Evolutionary conservation across 371 early-diverging fungal species (phyloP).

Genomic region (Choanephora cucurbitarum): DNA sequence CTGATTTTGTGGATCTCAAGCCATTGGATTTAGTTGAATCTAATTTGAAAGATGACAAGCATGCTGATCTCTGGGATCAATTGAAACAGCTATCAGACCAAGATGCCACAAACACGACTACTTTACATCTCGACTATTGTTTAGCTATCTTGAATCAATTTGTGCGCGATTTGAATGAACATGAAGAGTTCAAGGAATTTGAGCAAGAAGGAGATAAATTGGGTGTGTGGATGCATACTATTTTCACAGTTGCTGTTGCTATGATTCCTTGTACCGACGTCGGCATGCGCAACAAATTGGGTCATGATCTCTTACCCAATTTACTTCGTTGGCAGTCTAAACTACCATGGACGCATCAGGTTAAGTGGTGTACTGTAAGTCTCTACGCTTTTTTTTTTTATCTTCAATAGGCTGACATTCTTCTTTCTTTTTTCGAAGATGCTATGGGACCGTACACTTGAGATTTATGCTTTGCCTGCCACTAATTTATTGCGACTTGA

Average conservation of each 20-base stretch:
- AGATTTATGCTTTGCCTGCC: slow-evolving; percentile 49
- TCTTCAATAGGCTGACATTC: background rate
- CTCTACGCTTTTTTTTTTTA: background rate
- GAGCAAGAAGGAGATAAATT: background rate
- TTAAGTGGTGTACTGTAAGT: slow-evolving; percentile 38
- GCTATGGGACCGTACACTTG: slow-evolving; percentile 46
- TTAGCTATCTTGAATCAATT: slow-evolving; percentile 35
- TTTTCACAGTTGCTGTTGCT: slow-evolving; percentile 37
- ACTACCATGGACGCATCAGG: slow-evolving; percentile 20
- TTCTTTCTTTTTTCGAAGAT: slow-evolving; percentile 22
- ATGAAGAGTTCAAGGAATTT: slow-evolving; percentile 14
- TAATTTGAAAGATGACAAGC: slow-evolving; percentile 8
- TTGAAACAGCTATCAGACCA: slow-evolving; percentile 3
- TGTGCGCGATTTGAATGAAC: slow-evolving; percentile 27
- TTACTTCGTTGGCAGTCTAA: slow-evolving; percentile 40
- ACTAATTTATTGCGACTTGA: slow-evolving; percentile 48
- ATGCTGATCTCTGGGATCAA: slow-evolving; percentile 17
- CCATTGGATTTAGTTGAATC: slow-evolving; percentile 35
- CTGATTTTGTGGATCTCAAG: slow-evolving; percentile 49
- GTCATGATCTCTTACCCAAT: slow-evolving; percentile 42
- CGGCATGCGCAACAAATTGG: slow-evolving; percentile 34
- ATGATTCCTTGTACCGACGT: slow-evolving; percentile 49
- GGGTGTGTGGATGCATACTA: slow-evolving; percentile 37
- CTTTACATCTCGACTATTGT: slow-evolving; percentile 44
- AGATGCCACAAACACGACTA: background rate